Evolutionary conservation across 371 early-diverging fungal species (phyloP), one percentile per base, ranked within the genome.

Genomic region (Blakeslea trispora): DNA sequence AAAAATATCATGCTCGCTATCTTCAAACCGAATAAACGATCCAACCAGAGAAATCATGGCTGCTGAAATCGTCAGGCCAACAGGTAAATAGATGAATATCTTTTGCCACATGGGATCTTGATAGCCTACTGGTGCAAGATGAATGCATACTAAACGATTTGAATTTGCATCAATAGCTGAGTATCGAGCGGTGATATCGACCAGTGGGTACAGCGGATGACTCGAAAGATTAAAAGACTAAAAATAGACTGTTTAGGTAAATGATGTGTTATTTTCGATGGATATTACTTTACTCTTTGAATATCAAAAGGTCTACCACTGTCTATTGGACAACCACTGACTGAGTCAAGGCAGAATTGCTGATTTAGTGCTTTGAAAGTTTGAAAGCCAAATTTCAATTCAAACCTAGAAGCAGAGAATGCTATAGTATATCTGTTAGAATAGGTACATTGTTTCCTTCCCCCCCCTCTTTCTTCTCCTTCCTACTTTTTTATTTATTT

Each of bases 51-150:
- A 69, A 7, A 76, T 49, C 0, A 69, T 19, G 1, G 72, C 79
- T 15, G 81, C 77, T 19, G 69, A 74, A 0, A 61, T 40, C 0
- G 77, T 75, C 7, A 83, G 66, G 17, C 69, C 75, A 5, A 79
- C 55, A 3, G 84, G 81, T 13, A 83, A n/a, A 31, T 55, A 72
- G 8, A 63, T 57, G 34, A 77, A 77, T 3, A 77, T 60, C 3
- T 55, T 46, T 45, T 60, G 58, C 78, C 78, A 77, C 5, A 52
- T 53, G 7, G 78, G 72, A 55, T 77, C 58, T 35, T 74, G 71
- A 39, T 77, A 83, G 13, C 80, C 78, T 7, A 83, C 64, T 1
- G 81, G 75, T 7, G 75, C 66, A 17, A 83, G 52, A 10, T 62
- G 63, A 3, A 74, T 59, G 53, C 84, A 83, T 13, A 68, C 57